Base-by-base conservation (phyloP, 2,329 filamentous ascomycete species). In the Clonostachys rhizophaga region DNA sequence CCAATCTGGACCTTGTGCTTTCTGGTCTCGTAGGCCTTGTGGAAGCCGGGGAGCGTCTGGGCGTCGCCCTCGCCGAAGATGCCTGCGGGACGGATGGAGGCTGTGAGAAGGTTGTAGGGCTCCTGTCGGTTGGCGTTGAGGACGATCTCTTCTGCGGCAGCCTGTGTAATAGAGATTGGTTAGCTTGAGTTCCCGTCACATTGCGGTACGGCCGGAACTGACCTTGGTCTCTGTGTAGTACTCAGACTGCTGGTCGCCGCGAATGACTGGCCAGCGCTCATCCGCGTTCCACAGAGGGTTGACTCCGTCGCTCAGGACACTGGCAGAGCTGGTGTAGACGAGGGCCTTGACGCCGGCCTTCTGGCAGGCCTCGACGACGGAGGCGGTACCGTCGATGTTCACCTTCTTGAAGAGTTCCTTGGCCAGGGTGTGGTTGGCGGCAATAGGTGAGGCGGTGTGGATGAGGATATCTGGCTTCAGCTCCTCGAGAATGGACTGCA, bases 161-260 rank as follows among this genome's bases (percentile, higher is more conserved):
- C 86, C 87, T 74, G 40, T 40, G 35, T n/a, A 18, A 14, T 7
- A 30, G 33, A 43, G 9, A 24, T 7, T 5, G 6, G 16, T 14
- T 24, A 18, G n/a, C 40, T 42, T 42, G 40, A 8, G 6, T 42
- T n/a, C 14, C 11, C 12, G 20, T 9, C 16, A n/a, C 37, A 40
- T 40, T 40, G 37, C 11, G n/a, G 8, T 42, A 18, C n/a, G 20
- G 17, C 16, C 34, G 4, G 18, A n/a, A 47, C 55, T 42, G 56
- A 87, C 88, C 81, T 96, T 97, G 13, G 90, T 95, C 69, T 91
- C 85, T 33, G 91, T 91, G 68, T 97, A 97, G 67, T 90, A 90
- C 66, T 91, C 87, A 47, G 74, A 75, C 67, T 91, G 85, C 55
- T 82, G 69, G 50, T 79, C 78, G 34, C 88, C 88, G 42, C 82